Conservation (phyloP, 495 filamentous ascomycete genomes). For the Aspergillus egyptiacus region DNA sequence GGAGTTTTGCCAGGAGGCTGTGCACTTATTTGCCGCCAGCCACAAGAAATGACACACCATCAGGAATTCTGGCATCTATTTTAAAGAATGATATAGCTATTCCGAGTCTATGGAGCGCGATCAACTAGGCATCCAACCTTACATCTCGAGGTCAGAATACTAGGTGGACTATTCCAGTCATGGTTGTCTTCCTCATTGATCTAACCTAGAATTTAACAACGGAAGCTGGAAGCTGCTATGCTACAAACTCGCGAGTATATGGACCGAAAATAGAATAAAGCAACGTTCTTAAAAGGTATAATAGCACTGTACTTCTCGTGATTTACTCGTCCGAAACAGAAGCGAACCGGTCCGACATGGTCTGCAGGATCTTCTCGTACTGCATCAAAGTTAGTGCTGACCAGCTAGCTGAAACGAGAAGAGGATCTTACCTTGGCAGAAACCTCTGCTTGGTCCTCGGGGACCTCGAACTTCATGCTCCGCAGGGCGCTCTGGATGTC, state of each 20-base stretch:
- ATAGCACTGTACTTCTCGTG: conserved; percentile 1
- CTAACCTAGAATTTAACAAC: conserved; percentile 33
- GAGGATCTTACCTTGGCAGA: conserved; percentile 61
- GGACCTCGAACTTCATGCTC: conserved; percentile 94
- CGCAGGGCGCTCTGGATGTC: conserved; percentile 79
- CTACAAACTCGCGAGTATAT: conserved; percentile 20
- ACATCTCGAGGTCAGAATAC: too few species aligned
- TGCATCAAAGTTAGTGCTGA: conserved; percentile 26
- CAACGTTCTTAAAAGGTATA: conserved; percentile 10
- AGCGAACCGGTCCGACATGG: conserved; percentile 94
- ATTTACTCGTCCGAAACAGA: conserved; percentile 84
- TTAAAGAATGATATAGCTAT: neutral
- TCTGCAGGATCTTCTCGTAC: conserved; percentile 88
- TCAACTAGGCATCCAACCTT: too few species aligned
- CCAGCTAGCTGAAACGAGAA: neutral
- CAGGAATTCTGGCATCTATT: too few species aligned
- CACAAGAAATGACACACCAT: neutral
- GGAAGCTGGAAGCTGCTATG: conserved; percentile 32
- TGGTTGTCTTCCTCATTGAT: too few species aligned
- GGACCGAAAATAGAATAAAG: conserved; percentile 15
- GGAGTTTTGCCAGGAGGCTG: neutral
- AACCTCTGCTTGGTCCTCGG: conserved; percentile 66
- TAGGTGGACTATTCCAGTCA: too few species aligned
- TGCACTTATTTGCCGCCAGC: neutral
- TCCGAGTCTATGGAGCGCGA: too few species aligned